Conservation (phyloP, 257 asterid genomes). For the Agastache rugosa region DNA sequence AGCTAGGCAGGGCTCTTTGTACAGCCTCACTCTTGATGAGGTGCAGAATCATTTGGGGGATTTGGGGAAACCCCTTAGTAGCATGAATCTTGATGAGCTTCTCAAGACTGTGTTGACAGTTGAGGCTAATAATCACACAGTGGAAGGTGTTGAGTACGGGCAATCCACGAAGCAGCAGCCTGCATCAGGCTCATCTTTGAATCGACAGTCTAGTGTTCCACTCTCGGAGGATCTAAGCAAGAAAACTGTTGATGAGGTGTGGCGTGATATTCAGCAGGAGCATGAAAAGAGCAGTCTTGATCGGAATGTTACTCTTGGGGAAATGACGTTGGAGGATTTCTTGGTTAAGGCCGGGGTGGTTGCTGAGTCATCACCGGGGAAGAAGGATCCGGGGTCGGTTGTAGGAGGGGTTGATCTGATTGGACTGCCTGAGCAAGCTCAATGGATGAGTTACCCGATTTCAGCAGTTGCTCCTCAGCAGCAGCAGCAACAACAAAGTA, state of each 20-base stretch:
- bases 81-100: conserved; percentile 96
- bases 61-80: conserved; percentile 79
- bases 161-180: conserved; percentile 42
- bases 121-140: conserved; percentile 56
- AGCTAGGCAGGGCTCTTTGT: conserved; percentile 72
- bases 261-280: conserved; percentile 81
- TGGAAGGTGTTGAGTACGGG: conserved; percentile 47
- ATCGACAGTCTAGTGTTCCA: conserved; percentile 59
- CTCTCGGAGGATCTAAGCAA: conserved; percentile 74
- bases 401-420: conserved; percentile 50
- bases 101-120: conserved; percentile 72
- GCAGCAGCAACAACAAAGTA: conserved; percentile 40
- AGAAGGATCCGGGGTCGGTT: conserved; percentile 41
- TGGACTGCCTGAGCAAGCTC: conserved; percentile 54
- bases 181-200: conserved; percentile 39
- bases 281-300: conserved; percentile 53
- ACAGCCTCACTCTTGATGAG: conserved; percentile 92
- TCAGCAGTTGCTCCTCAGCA: conserved; percentile 47
- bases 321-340: conserved; percentile 89
- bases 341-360: conserved; percentile 94
- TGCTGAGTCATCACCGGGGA: conserved; percentile 54
- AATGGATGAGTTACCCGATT: conserved; percentile 65
- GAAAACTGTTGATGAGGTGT: conserved; percentile 92
- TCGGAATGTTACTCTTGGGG: conserved; percentile 73
- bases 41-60: conserved; percentile 85